Base-by-base conservation (phyloP, 2,329 filamentous ascomycete species). In the Ascochyta viciae-villosae region DNA sequence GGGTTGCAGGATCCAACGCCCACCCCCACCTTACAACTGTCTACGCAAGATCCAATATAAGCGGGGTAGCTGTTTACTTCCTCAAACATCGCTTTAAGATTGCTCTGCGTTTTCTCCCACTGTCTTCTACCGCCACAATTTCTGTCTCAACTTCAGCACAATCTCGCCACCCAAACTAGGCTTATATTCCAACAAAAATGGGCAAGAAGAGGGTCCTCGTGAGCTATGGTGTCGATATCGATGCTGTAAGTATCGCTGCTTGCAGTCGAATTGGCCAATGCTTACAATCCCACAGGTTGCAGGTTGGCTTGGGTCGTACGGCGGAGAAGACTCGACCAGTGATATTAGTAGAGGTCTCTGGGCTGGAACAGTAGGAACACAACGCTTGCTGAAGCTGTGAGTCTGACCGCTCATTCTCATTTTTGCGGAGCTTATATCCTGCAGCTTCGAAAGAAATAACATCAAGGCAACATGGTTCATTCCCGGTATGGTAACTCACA, bases 301-400 rank as follows among this genome's bases (percentile, higher is more conserved):
- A 1, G 88, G 89, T 15, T 92, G 89, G 89, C 78, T 91, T 1
- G 89, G 89, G 0, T 89, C 85, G 0, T 92, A 92, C 63, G 87
- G 87, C 12, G 88, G 89, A 42, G 83, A 91, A 71, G 88, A 91
- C 67, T 87, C 83, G 16, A 85, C 84, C 1, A 89, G 82, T 67
- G 89, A 92, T 65, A 91, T 92, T 58, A 88, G 84, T 67, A 81
- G 88, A 78, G 87, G 83, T 54, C 75, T 90, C 27, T 92, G 86
- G 64, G 89, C 89, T 2, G 89, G 89, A 10, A 89, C 88, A 0
- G 78, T 89, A 31, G 89, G 89, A 33, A 85, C 85, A 0, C 81
- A 83, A n/a, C 84, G 89, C 1, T 78, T 92, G 1, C 81, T 92
- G 15, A 90, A 88, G 65, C 75, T 92, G 2, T 89, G 9, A 35